Evolutionary conservation across 2,329 filamentous ascomycete genomes (phyloP).

Genomic region (Ascosphaera aggregata): DNA sequence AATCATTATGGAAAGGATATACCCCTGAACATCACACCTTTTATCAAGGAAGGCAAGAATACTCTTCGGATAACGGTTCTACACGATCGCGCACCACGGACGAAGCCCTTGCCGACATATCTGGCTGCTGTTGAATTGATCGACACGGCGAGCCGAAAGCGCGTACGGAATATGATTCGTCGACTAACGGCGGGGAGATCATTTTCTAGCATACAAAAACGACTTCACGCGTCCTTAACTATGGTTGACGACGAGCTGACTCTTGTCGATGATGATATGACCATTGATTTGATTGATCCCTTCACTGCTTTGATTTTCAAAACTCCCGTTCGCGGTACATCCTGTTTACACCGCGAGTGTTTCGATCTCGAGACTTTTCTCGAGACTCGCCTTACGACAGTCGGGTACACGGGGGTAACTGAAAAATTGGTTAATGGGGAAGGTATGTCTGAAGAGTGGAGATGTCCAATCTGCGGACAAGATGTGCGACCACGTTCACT

Average conservation of each 20-base stretch:
- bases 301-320: slow-evolving; percentile 42
- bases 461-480: slow-evolving; percentile 56
- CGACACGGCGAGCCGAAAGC: slow-evolving; percentile 24
- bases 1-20: slow-evolving; percentile 52
- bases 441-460: slow-evolving; percentile 36
- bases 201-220: slow-evolving; percentile 31
- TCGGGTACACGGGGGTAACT: slow-evolving; percentile 18
- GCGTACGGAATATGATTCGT: slow-evolving; percentile 17
- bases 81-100: slow-evolving; percentile 14
- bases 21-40: slow-evolving; percentile 46
- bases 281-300: slow-evolving; percentile 42
- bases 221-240: slow-evolving; percentile 11
- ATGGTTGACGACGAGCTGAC: slow-evolving; percentile 37
- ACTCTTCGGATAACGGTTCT: slow-evolving; percentile 29
- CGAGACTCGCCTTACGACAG: slow-evolving; percentile 29
- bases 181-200: slow-evolving; percentile 26
- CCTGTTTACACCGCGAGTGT: slow-evolving; percentile 61
- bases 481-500: slow-evolving; percentile 57
- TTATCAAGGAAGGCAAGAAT: slow-evolving; percentile 38
- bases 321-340: slow-evolving; percentile 44
- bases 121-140: slow-evolving; percentile 49
- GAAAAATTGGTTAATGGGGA: slow-evolving; percentile 7
- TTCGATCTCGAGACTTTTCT: slow-evolving; percentile 79
- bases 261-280: slow-evolving; percentile 33
- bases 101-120: slow-evolving; percentile 18